phyloP scores from a whole-genome alignment of 164 flowering plant species.

The Platanus orientalis region DNA sequence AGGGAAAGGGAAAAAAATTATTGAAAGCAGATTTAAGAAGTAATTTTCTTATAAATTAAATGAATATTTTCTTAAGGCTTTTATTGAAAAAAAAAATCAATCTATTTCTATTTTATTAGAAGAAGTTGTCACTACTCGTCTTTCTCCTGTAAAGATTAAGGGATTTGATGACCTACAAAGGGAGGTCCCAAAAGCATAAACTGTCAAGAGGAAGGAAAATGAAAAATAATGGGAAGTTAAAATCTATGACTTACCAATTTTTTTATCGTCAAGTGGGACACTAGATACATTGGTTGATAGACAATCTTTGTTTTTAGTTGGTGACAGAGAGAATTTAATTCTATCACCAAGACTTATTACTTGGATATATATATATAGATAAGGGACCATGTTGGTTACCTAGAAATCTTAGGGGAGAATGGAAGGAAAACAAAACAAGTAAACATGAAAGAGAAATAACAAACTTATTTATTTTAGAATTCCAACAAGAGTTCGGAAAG shows the following conservation, averaged over 20 bases:
- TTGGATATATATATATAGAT: conserved; percentile 43
- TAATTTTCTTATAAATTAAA: too few species aligned
- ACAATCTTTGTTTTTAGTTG: conserved; percentile 64
- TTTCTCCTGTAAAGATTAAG: conserved; percentile 86
- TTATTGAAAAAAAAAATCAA: not conserved
- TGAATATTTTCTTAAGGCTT: not conserved
- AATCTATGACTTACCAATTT: conserved; percentile 53
- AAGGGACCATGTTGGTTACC: not conserved
- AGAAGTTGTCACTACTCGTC: conserved; percentile 72
- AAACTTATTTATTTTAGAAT: too few species aligned
- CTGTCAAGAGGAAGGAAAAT: conserved; percentile 1
- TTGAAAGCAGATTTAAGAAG: not conserved
- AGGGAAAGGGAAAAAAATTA: not conserved
- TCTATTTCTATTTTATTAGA: conserved; percentile 57
- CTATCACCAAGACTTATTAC: conserved; percentile 90
- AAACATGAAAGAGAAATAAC: too few species aligned
- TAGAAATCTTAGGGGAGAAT: not conserved
- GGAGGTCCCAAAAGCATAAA: conserved; percentile 2
- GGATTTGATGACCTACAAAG: conserved; percentile 82
- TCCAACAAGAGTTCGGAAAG: not conserved
- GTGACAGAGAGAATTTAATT: conserved; percentile 82
- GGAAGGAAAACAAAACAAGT: not conserved
- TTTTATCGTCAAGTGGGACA: conserved; percentile 81
- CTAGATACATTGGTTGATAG: conserved; percentile 84
- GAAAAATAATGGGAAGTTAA: too few species aligned